phyloP scores from a whole-genome alignment of 768 basidiomycete genomes.

The Galerina sulciceps region DNA sequence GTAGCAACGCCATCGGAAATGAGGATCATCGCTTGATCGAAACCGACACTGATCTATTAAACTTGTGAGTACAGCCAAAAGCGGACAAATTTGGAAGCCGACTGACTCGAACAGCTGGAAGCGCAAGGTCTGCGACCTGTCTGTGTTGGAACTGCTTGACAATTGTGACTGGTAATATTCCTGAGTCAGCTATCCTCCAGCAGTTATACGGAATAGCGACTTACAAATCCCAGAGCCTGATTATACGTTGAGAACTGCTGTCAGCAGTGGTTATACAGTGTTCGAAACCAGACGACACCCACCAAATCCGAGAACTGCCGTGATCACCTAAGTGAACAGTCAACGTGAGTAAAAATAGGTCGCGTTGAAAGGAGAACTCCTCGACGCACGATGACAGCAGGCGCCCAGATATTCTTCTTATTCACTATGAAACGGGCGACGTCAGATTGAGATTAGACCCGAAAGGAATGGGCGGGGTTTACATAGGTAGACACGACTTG shows the following conservation, averaged over 20 bases:
- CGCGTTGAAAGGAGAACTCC: too few species aligned
- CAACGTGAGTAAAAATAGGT: not conserved
- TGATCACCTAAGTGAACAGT: not conserved
- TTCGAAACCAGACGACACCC: not conserved
- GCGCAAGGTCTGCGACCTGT: not conserved
- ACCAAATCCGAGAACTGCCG: not conserved
- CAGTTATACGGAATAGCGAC: not conserved
- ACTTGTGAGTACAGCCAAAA: not conserved
- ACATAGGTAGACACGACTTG: slow-evolving; percentile 2
- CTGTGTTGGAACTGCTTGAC: not conserved
- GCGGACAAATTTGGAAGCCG: too few species aligned
- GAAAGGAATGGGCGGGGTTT: not conserved
- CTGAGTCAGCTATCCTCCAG: too few species aligned
- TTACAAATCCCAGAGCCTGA: not conserved
- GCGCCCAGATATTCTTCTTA: not conserved
- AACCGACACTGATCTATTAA: not conserved
- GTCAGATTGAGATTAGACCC: too few species aligned
- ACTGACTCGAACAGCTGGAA: not conserved
- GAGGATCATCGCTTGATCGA: not conserved
- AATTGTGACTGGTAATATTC: not conserved
- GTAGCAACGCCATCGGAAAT: slow-evolving; percentile 1
- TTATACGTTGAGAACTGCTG: not conserved
- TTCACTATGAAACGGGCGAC: not conserved
- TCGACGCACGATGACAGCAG: not conserved
- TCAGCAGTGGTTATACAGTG: not conserved